Evolutionary conservation across 192 early-diverging fungal genomes (phyloP), one percentile per base, ranked within the genome.

Genomic region (Coemansia sp.): DNA sequence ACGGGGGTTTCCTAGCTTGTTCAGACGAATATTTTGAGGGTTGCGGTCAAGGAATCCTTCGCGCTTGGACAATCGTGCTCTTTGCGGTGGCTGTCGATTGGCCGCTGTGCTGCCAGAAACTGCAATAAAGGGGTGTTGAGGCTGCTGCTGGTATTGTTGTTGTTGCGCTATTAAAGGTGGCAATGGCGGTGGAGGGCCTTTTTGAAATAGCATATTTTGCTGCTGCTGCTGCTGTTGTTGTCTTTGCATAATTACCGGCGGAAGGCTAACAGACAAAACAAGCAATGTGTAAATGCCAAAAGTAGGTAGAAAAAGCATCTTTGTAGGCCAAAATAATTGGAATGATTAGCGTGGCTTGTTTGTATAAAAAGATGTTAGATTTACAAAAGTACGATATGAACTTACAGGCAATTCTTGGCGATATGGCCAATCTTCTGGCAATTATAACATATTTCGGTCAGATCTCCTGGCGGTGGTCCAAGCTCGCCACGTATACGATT

Each of bases 381-480:
- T 2, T n/a, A 47, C 11, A 47, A 47, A 2, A 2, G 46, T 47
- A 11, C 6, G 18, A 32, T 18, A 5, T 54, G 13, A 15, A 77
- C 75, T 64, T 72, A 77, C 75, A 65, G 69, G 61, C 75, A 77
- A 32, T 72, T 72, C 55, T 68, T 71, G 48, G 75, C 65, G 42
- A 77, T 77, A 48, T 77, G 75, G 1, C 75, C 75, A 21, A 77
- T 43, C 21, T 68, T 42, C 54, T 65, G 65, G 51, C 70, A 77
- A 15, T 66, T 72, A 51, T 77, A 77, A 39, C 76, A 77, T 13
- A 43, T 66, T 22, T 77, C 76, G 41, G 37, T 65, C 16, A 62
- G 59, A 49, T 77, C 71, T 32, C 76, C 76, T 1, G 71, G 76
- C 12, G 71, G 63, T 6, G 76, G 76, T 5, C 76, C 76, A 40